Percentiles rank a stretch among this genome's conserved stretches.
Conservation (phyloP, 2,329 filamentous ascomycete species). For the Verticillium tricorpus region DNA sequence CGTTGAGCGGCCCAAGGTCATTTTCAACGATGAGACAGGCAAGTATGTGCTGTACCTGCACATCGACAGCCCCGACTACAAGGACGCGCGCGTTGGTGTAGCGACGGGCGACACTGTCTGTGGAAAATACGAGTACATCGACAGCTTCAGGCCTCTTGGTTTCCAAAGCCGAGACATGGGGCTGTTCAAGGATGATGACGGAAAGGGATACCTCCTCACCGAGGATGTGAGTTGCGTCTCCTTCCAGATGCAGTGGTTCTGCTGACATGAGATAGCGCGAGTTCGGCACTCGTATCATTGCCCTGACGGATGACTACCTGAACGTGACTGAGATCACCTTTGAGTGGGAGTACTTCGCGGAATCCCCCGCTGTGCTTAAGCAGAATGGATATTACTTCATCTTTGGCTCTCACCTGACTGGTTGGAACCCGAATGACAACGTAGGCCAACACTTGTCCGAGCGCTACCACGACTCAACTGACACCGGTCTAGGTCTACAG, state of each 20-base stretch:
- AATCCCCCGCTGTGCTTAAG: slow-evolving; percentile 61
- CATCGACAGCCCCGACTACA: slow-evolving; percentile 58
- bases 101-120: slow-evolving; percentile 56
- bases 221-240: slow-evolving; percentile 37
- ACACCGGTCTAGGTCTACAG: slow-evolving; percentile 38
- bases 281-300: slow-evolving; percentile 40
- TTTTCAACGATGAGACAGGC: slow-evolving; percentile 59
- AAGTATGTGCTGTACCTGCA: slow-evolving; percentile 69
- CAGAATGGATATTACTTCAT: slow-evolving; percentile 57
- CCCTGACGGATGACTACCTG: slow-evolving; percentile 53
- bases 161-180: slow-evolving; percentile 47
- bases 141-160: slow-evolving; percentile 28
- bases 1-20: slow-evolving; percentile 64
- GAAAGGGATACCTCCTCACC: slow-evolving; percentile 55
- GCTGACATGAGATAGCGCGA: slow-evolving; percentile 6
- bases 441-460: slow-evolving; percentile 19
- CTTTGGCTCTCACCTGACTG: slow-evolving; percentile 55
- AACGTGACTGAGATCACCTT: slow-evolving; percentile 44
- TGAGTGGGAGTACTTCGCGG: slow-evolving; percentile 49
- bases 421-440: slow-evolving; percentile 62
- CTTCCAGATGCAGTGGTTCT: neutral
- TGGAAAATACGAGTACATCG: slow-evolving; percentile 44
- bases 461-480: neutral
- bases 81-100: slow-evolving; percentile 60
- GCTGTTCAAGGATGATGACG: slow-evolving; percentile 58